Conservation (phyloP, 2,329 filamentous ascomycete species). For the Stagonosporopsis chrysanthemi region DNA sequence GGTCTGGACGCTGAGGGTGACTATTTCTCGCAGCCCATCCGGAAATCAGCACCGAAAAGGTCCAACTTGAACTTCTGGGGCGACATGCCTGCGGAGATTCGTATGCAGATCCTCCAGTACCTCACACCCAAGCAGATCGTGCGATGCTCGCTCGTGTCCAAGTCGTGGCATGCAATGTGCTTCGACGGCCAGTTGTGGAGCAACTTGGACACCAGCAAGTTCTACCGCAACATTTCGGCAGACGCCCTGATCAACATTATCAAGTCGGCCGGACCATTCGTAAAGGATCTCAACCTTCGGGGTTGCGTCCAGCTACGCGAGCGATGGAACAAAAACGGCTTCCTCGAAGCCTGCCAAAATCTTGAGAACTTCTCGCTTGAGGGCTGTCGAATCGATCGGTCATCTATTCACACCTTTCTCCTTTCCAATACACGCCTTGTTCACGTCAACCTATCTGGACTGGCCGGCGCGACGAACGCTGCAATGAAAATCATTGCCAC, state of each 20-base stretch:
- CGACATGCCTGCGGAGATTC: constrained; percentile 81
- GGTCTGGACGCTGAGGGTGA: constrained; percentile 52
- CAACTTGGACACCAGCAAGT: constrained; percentile 80
- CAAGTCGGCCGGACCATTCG: constrained; percentile 83
- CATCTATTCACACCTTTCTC: constrained; percentile 78
- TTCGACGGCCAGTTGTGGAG: constrained; percentile 96
- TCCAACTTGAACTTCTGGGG: constrained; percentile 75
- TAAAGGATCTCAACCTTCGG: constrained; percentile 87
- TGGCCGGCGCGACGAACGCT: constrained; percentile 79
- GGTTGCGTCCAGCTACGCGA: constrained; percentile 90
- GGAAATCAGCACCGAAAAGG: constrained; percentile 46
- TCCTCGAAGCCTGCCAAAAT: constrained; percentile 86
- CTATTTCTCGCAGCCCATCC: constrained; percentile 56
- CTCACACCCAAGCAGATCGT: constrained; percentile 83
- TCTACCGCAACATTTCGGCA: constrained; percentile 86
- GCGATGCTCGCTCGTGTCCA: constrained; percentile 77
- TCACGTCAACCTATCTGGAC: constrained; percentile 85
- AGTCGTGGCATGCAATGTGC: constrained; percentile 80
- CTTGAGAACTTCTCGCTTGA: constrained; percentile 87
- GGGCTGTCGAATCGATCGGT: constrained; percentile 84
- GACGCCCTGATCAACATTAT: constrained; percentile 86
- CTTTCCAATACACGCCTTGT: constrained; percentile 78
- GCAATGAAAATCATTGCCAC: constrained; percentile 86
- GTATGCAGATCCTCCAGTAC: constrained; percentile 77
- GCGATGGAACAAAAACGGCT: constrained; percentile 76